Evolutionary conservation across 73 alveolate species (phyloP), one percentile per base, ranked within the genome.

Genomic region (Paramecium octaurelia): DNA sequence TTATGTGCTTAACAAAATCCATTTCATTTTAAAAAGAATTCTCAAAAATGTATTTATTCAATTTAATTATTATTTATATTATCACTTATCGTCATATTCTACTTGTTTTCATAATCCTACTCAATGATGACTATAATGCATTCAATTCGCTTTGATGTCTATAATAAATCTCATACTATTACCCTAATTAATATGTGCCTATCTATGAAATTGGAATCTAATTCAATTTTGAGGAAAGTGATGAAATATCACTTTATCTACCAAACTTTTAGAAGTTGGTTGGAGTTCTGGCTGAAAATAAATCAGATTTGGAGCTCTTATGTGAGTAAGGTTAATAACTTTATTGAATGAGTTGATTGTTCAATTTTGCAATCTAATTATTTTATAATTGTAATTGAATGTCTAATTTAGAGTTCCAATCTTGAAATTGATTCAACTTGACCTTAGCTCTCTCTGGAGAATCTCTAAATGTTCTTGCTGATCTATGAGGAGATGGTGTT

Each of bases 381-480:
- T 80, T 80, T 35, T 80, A 23, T 18, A 80, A 1, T 80, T 80
- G 12, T 23, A 80, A 35, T 80, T 80, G 50, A 23, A 80, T 80
- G 29, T 80, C 91, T 35, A 80, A 80, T 80, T 48, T 80, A 24
- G 71, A 80, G 46, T 80, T 46, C 91, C 91, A 80, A 40, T 42
- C 43, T 48, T 40, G 14, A 64, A 24, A 80, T 80, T 42, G 48
- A 31, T 80, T 64, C 21, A 44, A 35, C 14, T 46, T 80, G 31
- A 31, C 46, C 57, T 80, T 42, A 5, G 91, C 91, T 46, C 43
- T 43, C 16, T 80, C 46, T 9, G 91, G 42, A 10, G 76, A 44
- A 31, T 80, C 91, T 42, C 48, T 80, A 48, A 44, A 80, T 20
- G 87, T 43, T 36, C 87, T 34, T 16, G 60, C 59, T 36, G 54